Evolutionary conservation across 2,329 filamentous ascomycete species (phyloP).

Genomic region (Gaeumannomyces sp.): DNA sequence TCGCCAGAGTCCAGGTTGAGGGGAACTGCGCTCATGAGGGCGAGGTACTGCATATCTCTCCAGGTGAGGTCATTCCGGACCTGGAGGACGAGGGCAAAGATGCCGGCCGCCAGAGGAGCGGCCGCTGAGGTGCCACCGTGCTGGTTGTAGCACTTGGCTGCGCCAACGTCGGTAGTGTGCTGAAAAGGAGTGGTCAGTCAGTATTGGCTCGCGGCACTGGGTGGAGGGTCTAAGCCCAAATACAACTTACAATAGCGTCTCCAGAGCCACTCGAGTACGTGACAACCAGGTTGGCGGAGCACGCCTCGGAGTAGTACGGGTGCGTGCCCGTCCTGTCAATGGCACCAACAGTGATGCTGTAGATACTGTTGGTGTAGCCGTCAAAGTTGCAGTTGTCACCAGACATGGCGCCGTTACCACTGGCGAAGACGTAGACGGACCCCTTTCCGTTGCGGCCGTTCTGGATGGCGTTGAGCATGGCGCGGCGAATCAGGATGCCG

Average conservation of each 20-base stretch:
- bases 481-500: slow-evolving; percentile 77
- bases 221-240: background rate
- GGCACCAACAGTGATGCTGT: slow-evolving; percentile 93
- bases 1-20: slow-evolving; percentile 66
- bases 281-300: slow-evolving; percentile 90
- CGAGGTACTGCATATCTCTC: slow-evolving; percentile 91
- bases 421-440: slow-evolving; percentile 93
- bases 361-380: slow-evolving; percentile 98
- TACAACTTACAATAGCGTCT: slow-evolving; percentile 58
- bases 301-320: slow-evolving; percentile 93
- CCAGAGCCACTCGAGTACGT: slow-evolving; percentile 90
- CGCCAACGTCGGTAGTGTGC: slow-evolving; percentile 92
- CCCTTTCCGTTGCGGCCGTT: slow-evolving; percentile 77
- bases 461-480: slow-evolving; percentile 89
- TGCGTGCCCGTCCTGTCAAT: slow-evolving; percentile 83
- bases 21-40: slow-evolving; percentile 75
- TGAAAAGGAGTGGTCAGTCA: slow-evolving; percentile 19
- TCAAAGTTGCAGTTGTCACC: slow-evolving; percentile 99
- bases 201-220: background rate
- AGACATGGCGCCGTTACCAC: slow-evolving; percentile 79
- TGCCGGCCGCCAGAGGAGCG: slow-evolving; percentile 84
- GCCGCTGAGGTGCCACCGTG: slow-evolving; percentile 96
- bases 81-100: slow-evolving; percentile 82
- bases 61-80: slow-evolving; percentile 82
- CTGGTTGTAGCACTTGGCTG: slow-evolving; percentile 68